phyloP scores from a whole-genome alignment of 1,284 basidiomycete species.

The Phylloporus gajari region DNA sequence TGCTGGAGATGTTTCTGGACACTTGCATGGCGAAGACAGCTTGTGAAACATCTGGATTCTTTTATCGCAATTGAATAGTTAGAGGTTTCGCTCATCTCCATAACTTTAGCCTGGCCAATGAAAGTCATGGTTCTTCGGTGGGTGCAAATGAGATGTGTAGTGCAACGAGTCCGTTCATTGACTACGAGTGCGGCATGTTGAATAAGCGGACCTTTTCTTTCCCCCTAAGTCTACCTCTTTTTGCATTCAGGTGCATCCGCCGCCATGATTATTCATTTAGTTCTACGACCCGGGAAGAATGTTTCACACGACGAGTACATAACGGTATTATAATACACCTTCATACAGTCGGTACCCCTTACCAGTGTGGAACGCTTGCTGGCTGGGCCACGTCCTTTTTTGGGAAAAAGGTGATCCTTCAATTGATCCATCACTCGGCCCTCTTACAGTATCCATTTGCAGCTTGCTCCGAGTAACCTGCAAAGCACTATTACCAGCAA shows the following conservation, averaged over 20 bases:
- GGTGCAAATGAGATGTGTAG: slow-evolving; percentile 22
- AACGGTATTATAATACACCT: too few species aligned
- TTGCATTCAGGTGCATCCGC: slow-evolving; percentile 84
- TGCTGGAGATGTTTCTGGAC: slow-evolving; percentile 82
- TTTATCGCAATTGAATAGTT: slow-evolving; percentile 85
- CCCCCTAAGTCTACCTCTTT: slow-evolving; percentile 89
- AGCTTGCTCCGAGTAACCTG: slow-evolving; percentile 79
- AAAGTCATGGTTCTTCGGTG: slow-evolving; percentile 80
- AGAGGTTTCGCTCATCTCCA: slow-evolving; percentile 89
- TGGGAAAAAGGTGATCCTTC: slow-evolving; percentile 70
- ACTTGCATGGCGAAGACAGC: slow-evolving; percentile 77
- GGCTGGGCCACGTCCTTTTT: slow-evolving; percentile 94
- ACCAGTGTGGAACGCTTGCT: slow-evolving; percentile 87
- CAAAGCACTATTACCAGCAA: slow-evolving; percentile 67
- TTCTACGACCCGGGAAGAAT: slow-evolving; percentile 82
- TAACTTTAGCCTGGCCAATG: slow-evolving; percentile 82
- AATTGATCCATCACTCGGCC: background rate
- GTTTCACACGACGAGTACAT: slow-evolving; percentile 79
- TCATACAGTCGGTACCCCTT: too few species aligned
- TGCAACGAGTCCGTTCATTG: background rate
- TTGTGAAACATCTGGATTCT: slow-evolving; percentile 78
- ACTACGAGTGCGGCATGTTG: slow-evolving; percentile 62
- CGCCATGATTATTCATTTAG: slow-evolving; percentile 82
- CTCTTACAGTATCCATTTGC: background rate
- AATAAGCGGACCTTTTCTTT: slow-evolving; percentile 85